A percentile compares a stretch with the other conserved stretches of the same genome.
phyloP scores from a whole-genome alignment of 495 filamentous ascomycete species.

The Symbiotaphrina buchneri region DNA sequence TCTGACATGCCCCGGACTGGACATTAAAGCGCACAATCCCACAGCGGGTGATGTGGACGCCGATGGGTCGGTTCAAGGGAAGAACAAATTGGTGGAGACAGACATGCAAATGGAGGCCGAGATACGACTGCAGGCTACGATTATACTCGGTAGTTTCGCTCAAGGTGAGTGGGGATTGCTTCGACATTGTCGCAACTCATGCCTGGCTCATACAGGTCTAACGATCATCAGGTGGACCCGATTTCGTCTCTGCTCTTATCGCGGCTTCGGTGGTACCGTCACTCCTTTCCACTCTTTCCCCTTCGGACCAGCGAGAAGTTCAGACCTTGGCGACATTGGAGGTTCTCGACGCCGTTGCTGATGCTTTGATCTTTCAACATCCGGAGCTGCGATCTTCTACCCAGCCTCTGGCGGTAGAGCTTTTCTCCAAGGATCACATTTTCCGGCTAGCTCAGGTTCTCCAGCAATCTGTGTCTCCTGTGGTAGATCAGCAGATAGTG shows the following conservation, averaged over 20 bases:
- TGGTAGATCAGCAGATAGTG: slow-evolving; percentile 42
- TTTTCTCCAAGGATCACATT: slow-evolving; percentile 40
- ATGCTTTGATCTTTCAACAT: slow-evolving; percentile 30
- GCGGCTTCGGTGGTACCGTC: slow-evolving; percentile 37
- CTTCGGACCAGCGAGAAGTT: slow-evolving; percentile 34
- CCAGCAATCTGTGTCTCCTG: slow-evolving; percentile 24
- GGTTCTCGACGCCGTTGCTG: slow-evolving; percentile 47
- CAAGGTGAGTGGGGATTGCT: slow-evolving; percentile 32
- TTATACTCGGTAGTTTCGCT: slow-evolving; percentile 63
- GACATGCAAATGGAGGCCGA: too few species aligned
- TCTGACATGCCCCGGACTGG: slow-evolving; percentile 6
- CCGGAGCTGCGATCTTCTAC: slow-evolving; percentile 19
- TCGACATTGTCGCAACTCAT: slow-evolving; percentile 1
- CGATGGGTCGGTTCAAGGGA: too few species aligned
- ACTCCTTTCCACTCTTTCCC: slow-evolving; percentile 43
- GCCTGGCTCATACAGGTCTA: neutral
- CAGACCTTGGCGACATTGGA: slow-evolving; percentile 53
- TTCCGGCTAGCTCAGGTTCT: slow-evolving; percentile 39
- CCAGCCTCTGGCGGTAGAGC: slow-evolving; percentile 30
- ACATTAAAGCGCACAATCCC: too few species aligned
- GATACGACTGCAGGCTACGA: slow-evolving; percentile 52
- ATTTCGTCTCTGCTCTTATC: slow-evolving; percentile 54
- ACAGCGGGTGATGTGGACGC: too few species aligned
- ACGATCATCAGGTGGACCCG: slow-evolving; percentile 42
- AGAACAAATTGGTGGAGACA: too few species aligned